Evolutionary conservation across 805 yeast species (phyloP).

Genomic region (Tetrapisispora arboricola): DNA sequence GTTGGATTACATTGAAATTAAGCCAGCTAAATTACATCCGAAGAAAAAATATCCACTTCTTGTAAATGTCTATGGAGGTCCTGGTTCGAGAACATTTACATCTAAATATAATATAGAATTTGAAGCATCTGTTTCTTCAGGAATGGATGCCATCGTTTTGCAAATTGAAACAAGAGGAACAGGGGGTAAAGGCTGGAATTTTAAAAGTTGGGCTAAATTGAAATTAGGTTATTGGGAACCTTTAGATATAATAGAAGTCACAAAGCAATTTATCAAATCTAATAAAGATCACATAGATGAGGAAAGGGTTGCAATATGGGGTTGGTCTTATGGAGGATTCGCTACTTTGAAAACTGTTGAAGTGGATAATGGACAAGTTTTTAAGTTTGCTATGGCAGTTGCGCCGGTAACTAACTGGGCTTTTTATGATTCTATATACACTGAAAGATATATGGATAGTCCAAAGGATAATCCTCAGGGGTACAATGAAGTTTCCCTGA

Average conservation of each 20-base stretch:
- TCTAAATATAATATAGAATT: constrained; percentile 41
- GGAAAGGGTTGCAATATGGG: constrained; percentile 62
- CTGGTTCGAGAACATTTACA: constrained; percentile 56
- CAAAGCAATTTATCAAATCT: constrained; percentile 38
- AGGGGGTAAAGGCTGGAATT: constrained; percentile 67
- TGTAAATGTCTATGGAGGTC: constrained; percentile 70
- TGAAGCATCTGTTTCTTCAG: constrained; percentile 49
- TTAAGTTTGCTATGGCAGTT: constrained; percentile 70
- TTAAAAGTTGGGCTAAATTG: constrained; percentile 44
- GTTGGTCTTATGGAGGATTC: constrained; percentile 85
- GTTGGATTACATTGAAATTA: constrained; percentile 49
- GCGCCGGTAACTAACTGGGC: constrained; percentile 82
- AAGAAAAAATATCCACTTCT: constrained; percentile 47
- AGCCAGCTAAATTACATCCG: constrained; percentile 47
- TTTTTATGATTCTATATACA: constrained; percentile 66
- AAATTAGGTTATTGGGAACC: constrained; percentile 72
- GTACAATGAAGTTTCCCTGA: constrained; percentile 37
- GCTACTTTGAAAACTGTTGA: constrained; percentile 66
- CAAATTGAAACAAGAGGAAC: constrained; percentile 77
- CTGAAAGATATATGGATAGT: constrained; percentile 63
- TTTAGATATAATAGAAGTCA: constrained; percentile 47
- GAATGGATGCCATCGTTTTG: constrained; percentile 49
- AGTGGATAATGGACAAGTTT: constrained; percentile 47
- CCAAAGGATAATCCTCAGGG: constrained; percentile 42
- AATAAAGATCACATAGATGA: constrained; percentile 37